phyloP scores from a whole-genome alignment of 2,329 filamentous ascomycete genomes.

The Colletotrichum destructivum region DNA sequence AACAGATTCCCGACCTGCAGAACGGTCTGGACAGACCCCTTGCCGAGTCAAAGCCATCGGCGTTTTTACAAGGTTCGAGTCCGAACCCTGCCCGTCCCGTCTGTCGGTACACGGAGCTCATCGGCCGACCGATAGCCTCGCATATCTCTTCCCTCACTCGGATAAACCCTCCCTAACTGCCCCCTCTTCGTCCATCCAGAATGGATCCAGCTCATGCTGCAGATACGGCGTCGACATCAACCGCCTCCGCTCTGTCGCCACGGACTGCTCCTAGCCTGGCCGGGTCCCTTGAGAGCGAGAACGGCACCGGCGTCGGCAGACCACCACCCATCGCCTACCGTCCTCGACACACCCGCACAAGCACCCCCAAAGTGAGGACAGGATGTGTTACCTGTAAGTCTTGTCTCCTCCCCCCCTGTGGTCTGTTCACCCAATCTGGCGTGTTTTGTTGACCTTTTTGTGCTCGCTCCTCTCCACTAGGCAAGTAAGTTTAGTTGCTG shows the following conservation, averaged over 20 bases:
- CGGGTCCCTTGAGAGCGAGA: slow-evolving; percentile 27
- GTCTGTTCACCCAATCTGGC: too few species aligned
- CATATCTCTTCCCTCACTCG: slow-evolving; percentile 21
- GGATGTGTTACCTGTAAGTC: slow-evolving; percentile 43
- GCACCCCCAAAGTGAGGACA: slow-evolving; percentile 43
- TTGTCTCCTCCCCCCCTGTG: not conserved
- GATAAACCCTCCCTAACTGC: not conserved
- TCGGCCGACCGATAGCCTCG: slow-evolving; percentile 24
- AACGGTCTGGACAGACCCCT: slow-evolving; percentile 12
- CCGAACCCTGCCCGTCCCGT: not conserved
- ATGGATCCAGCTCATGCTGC: slow-evolving; percentile 34
- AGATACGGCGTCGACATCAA: slow-evolving; percentile 31
- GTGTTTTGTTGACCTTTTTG: not conserved
- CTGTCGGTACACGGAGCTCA: slow-evolving; percentile 9
- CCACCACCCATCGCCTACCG: slow-evolving; percentile 18
- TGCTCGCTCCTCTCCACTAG: slow-evolving; percentile 23
- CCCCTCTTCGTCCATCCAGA: slow-evolving; percentile 5
- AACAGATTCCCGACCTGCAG: not conserved
- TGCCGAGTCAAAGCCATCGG: slow-evolving; percentile 21
- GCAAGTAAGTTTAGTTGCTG: slow-evolving; percentile 33
- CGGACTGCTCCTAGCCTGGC: slow-evolving; percentile 13
- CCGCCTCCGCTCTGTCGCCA: slow-evolving; percentile 13
- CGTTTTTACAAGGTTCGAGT: slow-evolving; percentile 22
- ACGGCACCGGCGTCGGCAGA: not conserved
- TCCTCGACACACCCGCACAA: slow-evolving; percentile 40